A percentile compares a stretch with the other conserved stretches of the same genome.
These are phyloP conservation scores for Podospora fimiseda DNA, from an alignment of 495 filamentous ascomycete species.

Conservation along the genomic window DNA sequence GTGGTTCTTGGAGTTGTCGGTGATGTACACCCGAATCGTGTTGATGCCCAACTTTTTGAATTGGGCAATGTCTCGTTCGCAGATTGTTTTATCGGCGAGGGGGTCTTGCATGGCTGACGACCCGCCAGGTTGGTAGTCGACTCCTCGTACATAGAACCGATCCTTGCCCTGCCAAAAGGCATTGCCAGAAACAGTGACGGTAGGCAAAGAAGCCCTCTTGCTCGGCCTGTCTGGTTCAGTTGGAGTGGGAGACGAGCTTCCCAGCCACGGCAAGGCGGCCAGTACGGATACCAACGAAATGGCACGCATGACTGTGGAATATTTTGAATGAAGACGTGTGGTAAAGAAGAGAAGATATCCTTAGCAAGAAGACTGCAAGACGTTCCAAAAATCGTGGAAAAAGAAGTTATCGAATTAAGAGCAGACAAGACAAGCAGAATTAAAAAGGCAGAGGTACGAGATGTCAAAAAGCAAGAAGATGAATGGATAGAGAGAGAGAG, in stretches of 20 bases:
- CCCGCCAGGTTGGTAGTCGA: slow-evolving; percentile 94
- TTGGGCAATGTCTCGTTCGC: slow-evolving; percentile 75
- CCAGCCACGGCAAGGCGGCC: slow-evolving; percentile 48
- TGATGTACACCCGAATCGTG: slow-evolving; percentile 86
- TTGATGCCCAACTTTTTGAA: slow-evolving; percentile 87
- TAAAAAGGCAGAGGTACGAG: not conserved
- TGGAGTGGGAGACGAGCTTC: slow-evolving; percentile 51
- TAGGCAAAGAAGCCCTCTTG: slow-evolving; percentile 33
- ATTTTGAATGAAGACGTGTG: not conserved
- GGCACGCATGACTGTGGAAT: slow-evolving; percentile 11
- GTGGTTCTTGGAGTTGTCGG: slow-evolving; percentile 81
- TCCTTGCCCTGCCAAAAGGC: slow-evolving; percentile 78
- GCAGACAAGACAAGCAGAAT: not conserved
- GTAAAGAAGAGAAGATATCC: not conserved
- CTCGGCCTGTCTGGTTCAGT: slow-evolving; percentile 53
- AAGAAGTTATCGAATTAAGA: not conserved
- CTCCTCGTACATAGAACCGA: slow-evolving; percentile 89
- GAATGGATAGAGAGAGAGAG: not conserved
- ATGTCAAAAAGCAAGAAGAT: not conserved
- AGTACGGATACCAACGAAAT: slow-evolving; percentile 42
- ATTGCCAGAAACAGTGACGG: slow-evolving; percentile 44
- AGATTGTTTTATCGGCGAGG: slow-evolving; percentile 61
- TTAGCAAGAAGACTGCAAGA: not conserved
- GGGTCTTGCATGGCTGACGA: slow-evolving; percentile 73
- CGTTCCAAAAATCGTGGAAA: not conserved